phyloP scores from a whole-genome alignment of 106 monocot genomes.

The Vanilla planifolia region DNA sequence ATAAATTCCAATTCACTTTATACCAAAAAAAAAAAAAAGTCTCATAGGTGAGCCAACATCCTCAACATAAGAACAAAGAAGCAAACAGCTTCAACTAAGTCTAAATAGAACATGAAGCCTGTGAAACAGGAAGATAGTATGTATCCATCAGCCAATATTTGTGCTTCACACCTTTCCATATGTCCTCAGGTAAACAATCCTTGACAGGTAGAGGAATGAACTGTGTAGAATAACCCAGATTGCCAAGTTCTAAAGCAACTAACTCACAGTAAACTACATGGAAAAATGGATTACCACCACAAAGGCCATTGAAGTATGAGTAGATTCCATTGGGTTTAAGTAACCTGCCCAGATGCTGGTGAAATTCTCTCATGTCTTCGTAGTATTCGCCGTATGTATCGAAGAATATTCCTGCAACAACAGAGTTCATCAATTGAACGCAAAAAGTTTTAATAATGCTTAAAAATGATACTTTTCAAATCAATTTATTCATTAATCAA shows the following conservation, averaged over 20 bases:
- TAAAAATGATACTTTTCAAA: too few species aligned
- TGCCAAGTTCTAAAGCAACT: conserved; percentile 77
- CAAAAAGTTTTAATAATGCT: neutral
- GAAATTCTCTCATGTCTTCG: conserved; percentile 90
- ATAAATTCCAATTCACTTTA: too few species aligned
- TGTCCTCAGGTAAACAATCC: conserved; percentile 62
- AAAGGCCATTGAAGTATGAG: conserved; percentile 96
- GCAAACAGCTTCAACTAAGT: too few species aligned
- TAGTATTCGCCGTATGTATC: conserved; percentile 97
- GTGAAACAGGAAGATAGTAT: conserved; percentile 86
- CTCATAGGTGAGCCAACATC: too few species aligned
- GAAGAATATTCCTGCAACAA: conserved; percentile 76
- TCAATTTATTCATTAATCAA: too few species aligned
- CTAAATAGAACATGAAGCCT: conserved; percentile 32
- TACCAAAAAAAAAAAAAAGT: too few species aligned
- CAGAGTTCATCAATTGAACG: neutral
- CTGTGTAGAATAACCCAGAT: conserved; percentile 74
- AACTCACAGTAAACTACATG: conserved; percentile 93
- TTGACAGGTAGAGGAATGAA: conserved; percentile 89
- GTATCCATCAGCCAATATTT: conserved; percentile 98
- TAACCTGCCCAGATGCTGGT: conserved; percentile 67
- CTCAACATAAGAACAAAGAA: too few species aligned
- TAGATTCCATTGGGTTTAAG: conserved; percentile 87
- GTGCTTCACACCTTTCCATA: conserved; percentile 87
- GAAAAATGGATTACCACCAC: conserved; percentile 92